A percentile compares a stretch with the other conserved stretches of the same genome.
Conservation (phyloP, 176 grass and related monocot species). For the Aegilops longissima region DNA sequence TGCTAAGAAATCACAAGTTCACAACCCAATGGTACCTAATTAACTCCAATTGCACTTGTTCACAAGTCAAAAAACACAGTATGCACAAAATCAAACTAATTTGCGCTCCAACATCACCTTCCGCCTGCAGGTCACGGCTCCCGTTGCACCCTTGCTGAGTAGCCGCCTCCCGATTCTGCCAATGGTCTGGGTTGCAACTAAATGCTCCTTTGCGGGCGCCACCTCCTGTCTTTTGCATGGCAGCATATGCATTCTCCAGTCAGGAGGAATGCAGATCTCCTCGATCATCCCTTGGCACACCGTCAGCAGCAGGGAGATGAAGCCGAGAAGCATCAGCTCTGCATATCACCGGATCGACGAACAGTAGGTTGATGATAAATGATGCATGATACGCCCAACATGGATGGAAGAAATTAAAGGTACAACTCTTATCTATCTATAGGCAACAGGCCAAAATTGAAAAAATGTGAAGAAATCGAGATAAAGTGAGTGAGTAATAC, state of each 20-base stretch:
- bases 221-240: constrained; percentile 43
- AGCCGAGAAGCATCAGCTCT: constrained; percentile 91
- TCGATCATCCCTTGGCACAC: constrained; percentile 64
- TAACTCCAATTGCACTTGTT: background rate
- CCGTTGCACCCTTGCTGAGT: constrained; percentile 29
- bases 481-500: too few species aligned
- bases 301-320: constrained; percentile 81
- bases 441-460: too few species aligned
- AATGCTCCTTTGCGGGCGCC: constrained; percentile 19
- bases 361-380: background rate
- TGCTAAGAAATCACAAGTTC: too few species aligned
- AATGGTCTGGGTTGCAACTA: constrained; percentile 16
- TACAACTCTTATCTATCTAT: too few species aligned
- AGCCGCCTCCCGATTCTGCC: constrained; percentile 44
- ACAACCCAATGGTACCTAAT: too few species aligned
- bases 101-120: constrained; percentile 33
- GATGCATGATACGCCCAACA: too few species aligned
- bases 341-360: constrained; percentile 8
- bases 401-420: too few species aligned
- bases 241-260: constrained; percentile 69
- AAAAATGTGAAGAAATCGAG: too few species aligned
- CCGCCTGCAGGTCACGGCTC: constrained; percentile 24
- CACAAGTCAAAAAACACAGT: too few species aligned
- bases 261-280: constrained; percentile 58
- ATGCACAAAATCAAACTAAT: too few species aligned